These are phyloP conservation scores for Mycena vitilis DNA, from an alignment of 768 basidiomycete genomes.

Conservation along the genomic window DNA sequence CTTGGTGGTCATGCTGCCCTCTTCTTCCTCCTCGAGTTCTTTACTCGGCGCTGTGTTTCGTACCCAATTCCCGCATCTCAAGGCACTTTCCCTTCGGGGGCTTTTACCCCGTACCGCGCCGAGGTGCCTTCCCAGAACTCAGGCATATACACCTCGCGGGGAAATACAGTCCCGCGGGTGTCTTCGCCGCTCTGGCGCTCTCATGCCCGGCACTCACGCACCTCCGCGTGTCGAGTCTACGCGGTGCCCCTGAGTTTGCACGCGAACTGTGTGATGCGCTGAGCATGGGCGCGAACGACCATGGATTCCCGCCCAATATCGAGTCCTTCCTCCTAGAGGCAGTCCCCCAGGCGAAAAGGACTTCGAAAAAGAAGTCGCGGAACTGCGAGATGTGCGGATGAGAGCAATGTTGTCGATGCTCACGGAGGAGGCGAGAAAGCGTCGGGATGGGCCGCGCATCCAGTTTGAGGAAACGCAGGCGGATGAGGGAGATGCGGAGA, in stretches of 20 bases:
- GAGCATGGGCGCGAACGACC: neutral
- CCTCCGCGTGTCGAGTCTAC: conserved; percentile 11
- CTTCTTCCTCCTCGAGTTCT: neutral
- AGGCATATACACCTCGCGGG: conserved; percentile 20
- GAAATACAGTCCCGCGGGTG: conserved; percentile 10
- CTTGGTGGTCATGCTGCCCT: neutral
- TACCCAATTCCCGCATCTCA: conserved; percentile 3
- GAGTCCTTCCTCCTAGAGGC: conserved; percentile 6
- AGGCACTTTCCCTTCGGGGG: conserved; percentile 10
- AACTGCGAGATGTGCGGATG: conserved; percentile 8
- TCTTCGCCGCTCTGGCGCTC: conserved; percentile 7
- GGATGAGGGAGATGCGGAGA: neutral
- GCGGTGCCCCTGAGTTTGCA: conserved; percentile 18
- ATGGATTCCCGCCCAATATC: neutral
- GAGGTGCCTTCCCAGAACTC: conserved; percentile 16
- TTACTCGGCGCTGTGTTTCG: conserved; percentile 19
- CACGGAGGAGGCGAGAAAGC: neutral
- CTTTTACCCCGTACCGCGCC: conserved; percentile 23
- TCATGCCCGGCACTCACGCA: conserved; percentile 14
- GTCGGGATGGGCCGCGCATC: neutral
- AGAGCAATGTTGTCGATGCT: neutral
- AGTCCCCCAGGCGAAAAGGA: too few species aligned
- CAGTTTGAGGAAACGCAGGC: neutral
- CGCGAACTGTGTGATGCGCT: conserved; percentile 16
- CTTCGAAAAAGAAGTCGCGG: neutral